Evolutionary conservation across 257 asterid genomes (phyloP).

Genomic region (Plantago elongata): DNA sequence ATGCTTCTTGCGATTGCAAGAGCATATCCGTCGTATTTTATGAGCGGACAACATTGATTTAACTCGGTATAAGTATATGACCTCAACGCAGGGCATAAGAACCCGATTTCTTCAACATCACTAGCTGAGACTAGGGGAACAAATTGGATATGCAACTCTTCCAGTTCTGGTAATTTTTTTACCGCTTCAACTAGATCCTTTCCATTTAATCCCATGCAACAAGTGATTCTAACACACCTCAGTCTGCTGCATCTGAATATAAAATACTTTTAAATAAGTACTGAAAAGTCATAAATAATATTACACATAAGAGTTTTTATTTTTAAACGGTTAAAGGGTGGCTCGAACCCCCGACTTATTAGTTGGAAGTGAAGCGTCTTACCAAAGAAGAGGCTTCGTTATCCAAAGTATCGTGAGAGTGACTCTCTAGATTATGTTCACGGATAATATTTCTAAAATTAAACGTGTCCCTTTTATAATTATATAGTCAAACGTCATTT

Average conservation of each 20-base stretch:
- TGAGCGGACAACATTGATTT: background rate
- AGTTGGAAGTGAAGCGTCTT: too few species aligned
- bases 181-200: slow-evolving; percentile 21
- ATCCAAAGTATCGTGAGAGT: too few species aligned
- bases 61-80: slow-evolving; percentile 21
- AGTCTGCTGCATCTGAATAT: background rate
- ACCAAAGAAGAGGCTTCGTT: too few species aligned
- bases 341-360: too few species aligned
- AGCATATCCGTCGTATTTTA: slow-evolving; percentile 22
- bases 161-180: slow-evolving; percentile 26
- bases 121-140: background rate
- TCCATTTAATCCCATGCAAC: background rate
- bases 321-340: too few species aligned
- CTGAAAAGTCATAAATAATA: too few species aligned
- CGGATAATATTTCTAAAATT: too few species aligned
- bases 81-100: slow-evolving; percentile 28
- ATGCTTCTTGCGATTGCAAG: slow-evolving; percentile 36
- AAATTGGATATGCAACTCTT: slow-evolving; percentile 30
- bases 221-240: background rate
- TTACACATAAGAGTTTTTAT: too few species aligned
- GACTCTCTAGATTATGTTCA: too few species aligned
- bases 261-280: background rate
- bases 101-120: slow-evolving; percentile 21
- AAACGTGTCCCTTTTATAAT: too few species aligned
- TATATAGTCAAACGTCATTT: too few species aligned